Evolutionary conservation across 805 yeast genomes (phyloP).

Genomic region (Ogataea nakhonphanomensis): DNA sequence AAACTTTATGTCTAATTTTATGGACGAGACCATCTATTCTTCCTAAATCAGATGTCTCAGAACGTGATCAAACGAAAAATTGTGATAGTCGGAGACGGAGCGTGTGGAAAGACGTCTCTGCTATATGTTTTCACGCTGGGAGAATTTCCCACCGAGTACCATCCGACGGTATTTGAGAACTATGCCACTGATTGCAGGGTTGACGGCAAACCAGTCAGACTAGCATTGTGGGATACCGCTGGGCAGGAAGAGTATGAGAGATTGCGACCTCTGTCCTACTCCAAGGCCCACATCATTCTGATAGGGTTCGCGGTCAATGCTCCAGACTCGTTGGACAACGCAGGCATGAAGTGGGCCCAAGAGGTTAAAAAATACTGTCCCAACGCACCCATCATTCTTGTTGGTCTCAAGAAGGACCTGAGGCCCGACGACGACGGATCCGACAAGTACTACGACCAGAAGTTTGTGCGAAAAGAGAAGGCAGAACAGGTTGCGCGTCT

Average conservation of each 20-base stretch:
- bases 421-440: constrained; percentile 41
- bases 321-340: constrained; percentile 81
- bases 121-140: constrained; percentile 91
- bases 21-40: neutral
- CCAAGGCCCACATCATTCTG: constrained; percentile 80
- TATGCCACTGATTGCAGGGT: constrained; percentile 92
- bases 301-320: constrained; percentile 84
- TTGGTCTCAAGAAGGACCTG: constrained; percentile 83
- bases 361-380: constrained; percentile 84
- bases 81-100: constrained; percentile 93
- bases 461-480: constrained; percentile 50
- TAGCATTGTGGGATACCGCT: constrained; percentile 94
- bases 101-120: constrained; percentile 89
- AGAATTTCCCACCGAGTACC: constrained; percentile 88
- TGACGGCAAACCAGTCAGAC: constrained; percentile 85
- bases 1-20: constrained; percentile 7
- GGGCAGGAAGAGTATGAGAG: constrained; percentile 96
- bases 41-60: constrained; percentile 6
- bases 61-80: constrained; percentile 60
- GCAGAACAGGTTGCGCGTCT: constrained; percentile 71
- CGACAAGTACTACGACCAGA: constrained; percentile 33
- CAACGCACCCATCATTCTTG: constrained; percentile 67
- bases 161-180: constrained; percentile 92
- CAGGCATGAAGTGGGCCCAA: constrained; percentile 80
- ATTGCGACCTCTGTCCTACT: constrained; percentile 80